phyloP scores from a whole-genome alignment of 192 early-diverging fungal genomes.

The Coemansia sp. region DNA sequence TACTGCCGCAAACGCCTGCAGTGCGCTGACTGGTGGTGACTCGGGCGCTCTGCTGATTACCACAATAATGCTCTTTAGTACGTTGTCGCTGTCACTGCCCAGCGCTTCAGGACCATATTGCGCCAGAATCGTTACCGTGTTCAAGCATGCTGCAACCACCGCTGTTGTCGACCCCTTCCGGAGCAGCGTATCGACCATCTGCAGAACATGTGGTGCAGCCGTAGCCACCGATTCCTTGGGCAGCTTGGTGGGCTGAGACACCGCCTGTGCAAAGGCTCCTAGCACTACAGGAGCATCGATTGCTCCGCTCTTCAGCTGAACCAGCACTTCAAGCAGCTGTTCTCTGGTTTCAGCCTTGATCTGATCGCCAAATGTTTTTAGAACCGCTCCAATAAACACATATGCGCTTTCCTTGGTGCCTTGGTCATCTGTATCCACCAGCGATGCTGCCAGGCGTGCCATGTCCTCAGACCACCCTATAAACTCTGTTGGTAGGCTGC shows the following conservation, averaged over 20 bases:
- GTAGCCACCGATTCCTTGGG: conserved; percentile 11
- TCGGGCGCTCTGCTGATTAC: conserved; percentile 22
- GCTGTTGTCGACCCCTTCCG: conserved; percentile 5
- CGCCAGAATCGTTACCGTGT: conserved; percentile 23
- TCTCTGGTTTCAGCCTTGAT: conserved; percentile 9
- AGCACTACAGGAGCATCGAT: conserved; percentile 7
- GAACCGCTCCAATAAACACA: conserved; percentile 14
- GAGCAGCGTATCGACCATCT: conserved; percentile 15
- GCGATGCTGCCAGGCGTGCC: conserved; percentile 6
- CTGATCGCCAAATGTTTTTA: conserved; percentile 30
- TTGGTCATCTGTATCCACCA: conserved; percentile 13
- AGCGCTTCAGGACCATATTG: conserved; percentile 19
- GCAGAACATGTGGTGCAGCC: conserved; percentile 8
- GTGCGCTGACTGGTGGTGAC: conserved; percentile 28
- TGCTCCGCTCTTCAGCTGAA: conserved; percentile 11
- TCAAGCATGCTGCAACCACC: conserved; percentile 13
- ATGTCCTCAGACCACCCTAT: conserved; percentile 22
- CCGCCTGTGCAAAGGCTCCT: conserved; percentile 13
- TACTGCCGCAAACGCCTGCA: conserved; percentile 29
- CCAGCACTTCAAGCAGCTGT: conserved; percentile 7
- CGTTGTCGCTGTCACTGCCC: not conserved
- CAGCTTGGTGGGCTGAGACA: conserved; percentile 21
- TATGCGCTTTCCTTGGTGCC: conserved; percentile 12
- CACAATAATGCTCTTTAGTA: conserved; percentile 16
- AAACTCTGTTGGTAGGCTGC: conserved; percentile 8